Evolutionary conservation across 441 rosid species (phyloP).

Genomic region (Euphorbia corollata): DNA sequence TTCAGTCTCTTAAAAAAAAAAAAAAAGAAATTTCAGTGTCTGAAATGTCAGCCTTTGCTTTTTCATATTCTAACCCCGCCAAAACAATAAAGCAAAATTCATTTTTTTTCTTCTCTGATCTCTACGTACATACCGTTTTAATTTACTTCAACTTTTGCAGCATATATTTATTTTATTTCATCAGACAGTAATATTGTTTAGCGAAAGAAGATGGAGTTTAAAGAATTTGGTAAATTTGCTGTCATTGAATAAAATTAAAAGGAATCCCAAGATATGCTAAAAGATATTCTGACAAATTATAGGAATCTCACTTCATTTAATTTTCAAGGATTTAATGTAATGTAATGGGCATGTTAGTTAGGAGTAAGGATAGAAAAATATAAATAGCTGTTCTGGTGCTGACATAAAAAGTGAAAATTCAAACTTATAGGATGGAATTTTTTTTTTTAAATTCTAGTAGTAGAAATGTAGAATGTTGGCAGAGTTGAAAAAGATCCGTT

Average conservation of each 20-base stretch:
- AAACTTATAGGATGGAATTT: conserved; percentile 11
- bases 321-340: not conserved
- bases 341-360: conserved; percentile 1
- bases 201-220: conserved; percentile 5
- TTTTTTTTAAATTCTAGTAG: not conserved
- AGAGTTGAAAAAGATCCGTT: not conserved
- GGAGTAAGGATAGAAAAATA: conserved; percentile 15
- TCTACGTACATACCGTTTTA: not conserved
- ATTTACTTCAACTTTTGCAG: conserved; percentile 17
- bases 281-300: conserved; percentile 39
- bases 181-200: conserved; percentile 6
- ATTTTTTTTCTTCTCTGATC: conserved; percentile 6
- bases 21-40: conserved; percentile 29
- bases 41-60: conserved; percentile 21
- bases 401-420: conserved; percentile 22
- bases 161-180: not conserved
- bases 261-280: conserved; percentile 39
- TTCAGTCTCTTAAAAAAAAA: conserved; percentile 26
- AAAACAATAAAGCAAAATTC: conserved; percentile 21
- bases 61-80: conserved; percentile 18
- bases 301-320: conserved; percentile 16
- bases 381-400: conserved; percentile 20
- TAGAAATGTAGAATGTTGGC: conserved; percentile 20
- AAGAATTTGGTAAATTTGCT: conserved; percentile 22
- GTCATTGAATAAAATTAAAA: conserved; percentile 22